Evolutionary conservation across 257 asterid species (phyloP), one percentile per base, ranked within the genome.

Genomic region (Ocimum tenuiflorum): DNA sequence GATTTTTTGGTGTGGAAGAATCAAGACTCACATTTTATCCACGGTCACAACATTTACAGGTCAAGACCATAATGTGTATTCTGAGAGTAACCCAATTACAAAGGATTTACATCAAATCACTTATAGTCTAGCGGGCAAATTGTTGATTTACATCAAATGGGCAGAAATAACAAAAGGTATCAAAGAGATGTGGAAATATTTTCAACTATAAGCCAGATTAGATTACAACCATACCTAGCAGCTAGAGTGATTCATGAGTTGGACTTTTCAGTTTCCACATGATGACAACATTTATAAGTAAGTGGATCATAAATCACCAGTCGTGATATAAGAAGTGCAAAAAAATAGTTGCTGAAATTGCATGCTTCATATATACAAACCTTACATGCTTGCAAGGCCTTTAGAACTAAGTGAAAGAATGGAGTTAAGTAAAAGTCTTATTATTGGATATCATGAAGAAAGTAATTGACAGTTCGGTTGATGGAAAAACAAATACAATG

Each of bases 361-460:
- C 45, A 45, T 31, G 45, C 15, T 33, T 51, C 55, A 36, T 35
- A 72, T 72, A 71, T 55, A 55, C 35, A 46, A 14, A 8, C 72
- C 72, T 65, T 67, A 64, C 14, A 64, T 43, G 60, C 69, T 56
- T 35, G 60, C 38, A 56, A 53, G 56, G 60, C 65, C 62, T 48
- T 67, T 58, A 22, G 60, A 63, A 33, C 56, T 27, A 60, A 49
- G 55, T 62, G n/a, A n/a, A n/a, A n/a, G n/a, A n/a, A n/a, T n/a
- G n/a, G n/a, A n/a, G n/a, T n/a, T n/a, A n/a, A n/a, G n/a, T n/a
- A n/a, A n/a, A n/a, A n/a, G n/a, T n/a, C n/a, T n/a, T n/a, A n/a
- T n/a, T n/a, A n/a, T n/a, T n/a, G n/a, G n/a, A n/a, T n/a, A n/a
- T n/a, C n/a, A n/a, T n/a, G n/a, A n/a, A n/a, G n/a, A n/a, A n/a